These are phyloP conservation scores for Solanum virginianum DNA, from an alignment of 257 asterid species.

Conservation along the genomic window DNA sequence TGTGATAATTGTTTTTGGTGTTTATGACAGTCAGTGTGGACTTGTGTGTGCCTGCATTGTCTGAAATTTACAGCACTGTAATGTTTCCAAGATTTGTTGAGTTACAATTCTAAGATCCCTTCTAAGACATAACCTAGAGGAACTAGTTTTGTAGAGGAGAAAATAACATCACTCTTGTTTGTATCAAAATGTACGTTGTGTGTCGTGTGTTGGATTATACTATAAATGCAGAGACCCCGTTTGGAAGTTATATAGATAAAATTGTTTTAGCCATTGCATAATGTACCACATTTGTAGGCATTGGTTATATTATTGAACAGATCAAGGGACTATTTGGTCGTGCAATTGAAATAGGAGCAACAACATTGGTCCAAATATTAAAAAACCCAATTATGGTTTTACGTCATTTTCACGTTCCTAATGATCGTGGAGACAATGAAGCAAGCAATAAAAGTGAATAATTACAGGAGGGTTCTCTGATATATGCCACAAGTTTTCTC, in stretches of 20 bases:
- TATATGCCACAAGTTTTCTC: not conserved
- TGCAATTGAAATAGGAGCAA: not conserved
- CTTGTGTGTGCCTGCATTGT: not conserved
- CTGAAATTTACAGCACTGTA: too few relatives aligned
- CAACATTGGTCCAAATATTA: not conserved
- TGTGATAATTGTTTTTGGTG: not conserved
- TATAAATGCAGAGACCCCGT: not conserved
- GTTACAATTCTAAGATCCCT: too few relatives aligned
- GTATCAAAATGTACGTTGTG: not conserved
- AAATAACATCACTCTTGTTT: too few relatives aligned
- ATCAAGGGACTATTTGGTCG: not conserved
- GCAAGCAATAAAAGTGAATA: not conserved
- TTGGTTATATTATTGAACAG: not conserved
- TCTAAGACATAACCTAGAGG: too few relatives aligned
- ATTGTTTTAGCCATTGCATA: not conserved
- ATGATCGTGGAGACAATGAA: not conserved
- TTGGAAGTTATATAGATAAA: not conserved
- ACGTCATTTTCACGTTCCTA: not conserved
- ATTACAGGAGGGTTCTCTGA: not conserved
- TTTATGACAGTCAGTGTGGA: not conserved
- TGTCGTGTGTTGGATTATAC: not conserved
- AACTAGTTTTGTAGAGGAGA: too few relatives aligned
- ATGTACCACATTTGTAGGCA: not conserved
- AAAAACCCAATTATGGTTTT: not conserved
- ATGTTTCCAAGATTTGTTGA: too few relatives aligned